Base-by-base conservation (phyloP, 495 filamentous ascomycete species). In the Lasiosphaeris hirsuta region DNA sequence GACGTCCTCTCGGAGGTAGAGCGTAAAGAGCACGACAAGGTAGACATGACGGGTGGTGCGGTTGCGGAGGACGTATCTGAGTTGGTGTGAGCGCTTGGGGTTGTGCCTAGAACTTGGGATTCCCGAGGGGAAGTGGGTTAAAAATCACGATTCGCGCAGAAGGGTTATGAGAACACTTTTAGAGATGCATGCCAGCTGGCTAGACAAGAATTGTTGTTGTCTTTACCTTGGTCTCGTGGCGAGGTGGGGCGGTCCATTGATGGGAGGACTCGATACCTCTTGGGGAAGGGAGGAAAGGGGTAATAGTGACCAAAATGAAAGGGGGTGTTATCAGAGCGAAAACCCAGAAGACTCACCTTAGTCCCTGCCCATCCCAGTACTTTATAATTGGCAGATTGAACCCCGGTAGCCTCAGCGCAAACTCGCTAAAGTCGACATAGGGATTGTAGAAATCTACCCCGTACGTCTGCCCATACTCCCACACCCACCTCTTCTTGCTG, bases 31-130 rank as follows among this genome's bases (percentile, higher is more conserved):
- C 13, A 98, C 78, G 19, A 92, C 90, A 18, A 96, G 79, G 63
- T 94, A 89, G 17, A 87, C 78, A 17, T 86, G 80, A 18, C 80
- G 80, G 6, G 87, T 91, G 5, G 72, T 72, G 36, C 79, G 79
- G 67, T 96, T 87, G 63, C 88, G 92, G 59, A 97, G 79, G 37
- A 91, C 86, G 76, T 96, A 97, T 75, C 92, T 90, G 71, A 90
- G 77, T 52, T 80, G 77, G 71, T 91, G 86, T 72, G 79, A 78
- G 74, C 78, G 84, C 69, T 72, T 79, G 54, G 57, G 70, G 7
- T 61, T 57, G 34, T 61, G 43, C 69, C 71, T 72, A 58, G 43
- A 51, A 5, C 4, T 13, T 42, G 61, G 37, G 42, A 30, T 30
- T 30, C 23, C 23, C 23, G 23, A 30, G 23, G 23, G 23, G 23